Base-by-base conservation (phyloP, 192 early-diverging fungal species). In the Coemansia sp. region DNA sequence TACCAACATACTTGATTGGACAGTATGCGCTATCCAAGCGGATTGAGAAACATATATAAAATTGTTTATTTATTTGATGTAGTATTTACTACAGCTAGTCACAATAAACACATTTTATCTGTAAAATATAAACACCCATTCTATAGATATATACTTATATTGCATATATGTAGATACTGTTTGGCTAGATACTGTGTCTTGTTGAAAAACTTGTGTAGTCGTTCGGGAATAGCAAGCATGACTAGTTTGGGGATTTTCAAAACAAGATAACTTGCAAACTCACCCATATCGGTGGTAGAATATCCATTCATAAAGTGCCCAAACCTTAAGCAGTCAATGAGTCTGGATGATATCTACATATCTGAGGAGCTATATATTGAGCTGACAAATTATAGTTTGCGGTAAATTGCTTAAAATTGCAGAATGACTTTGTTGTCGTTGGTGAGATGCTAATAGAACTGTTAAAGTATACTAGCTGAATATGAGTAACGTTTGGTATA, bases 1-100 rank as follows among this genome's bases (percentile, higher is more conserved):
- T 66, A 60, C 78, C 78, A 25, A 81, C 78, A 62, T 75, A 75
- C 38, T n/a, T 67, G 70, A 54, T 55, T 9, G 78, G 78, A 1
- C 78, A 72, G 66, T 63, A 57, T 32, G 73, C 78, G 52, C 63
- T 81, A 65, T 69, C 63, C 43, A 58, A 52, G 78, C 72, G 78
- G 48, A 70, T 75, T 54, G 58, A 62, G 50, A 24, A 38, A 19
- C 23, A 6, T 25, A 55, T 29, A 15, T 55, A 55, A 24, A 14
- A 3, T 41, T 35, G 48, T 62, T 47, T 37, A 37, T 45, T 9
- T 53, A 52, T 50, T 52, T 52, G 21, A 22, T 53, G 14, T 41
- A 53, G 17, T 51, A 5, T 27, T 17, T 56, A 27, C 10, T 11
- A 24, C 12, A 15, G 2, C 22, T 56, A 12, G 10, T 27, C 35